Evolutionary conservation across 2,329 filamentous ascomycete species (phyloP), one percentile per base, ranked within the genome.

Genomic region (Diaporthe sp.): DNA sequence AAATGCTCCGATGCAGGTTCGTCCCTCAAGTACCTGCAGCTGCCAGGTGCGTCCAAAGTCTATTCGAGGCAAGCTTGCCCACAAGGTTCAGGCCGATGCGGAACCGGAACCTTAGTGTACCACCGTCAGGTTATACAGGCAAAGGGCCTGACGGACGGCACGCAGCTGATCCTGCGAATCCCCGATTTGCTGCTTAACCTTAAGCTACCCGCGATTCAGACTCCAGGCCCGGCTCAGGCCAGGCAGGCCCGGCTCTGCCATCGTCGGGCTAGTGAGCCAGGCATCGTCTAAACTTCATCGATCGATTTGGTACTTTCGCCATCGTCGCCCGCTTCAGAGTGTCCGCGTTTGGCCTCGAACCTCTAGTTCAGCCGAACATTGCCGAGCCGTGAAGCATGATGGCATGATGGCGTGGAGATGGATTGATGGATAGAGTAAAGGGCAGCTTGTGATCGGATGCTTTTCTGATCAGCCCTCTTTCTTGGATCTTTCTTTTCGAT

Each of bases 1-100:
- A 37, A 75, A 73, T 75, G 70, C 53, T 75, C 74, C 74, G 70
- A 75, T 39, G 74, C 70, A 73, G 53, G 74, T 69, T 68, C 74
- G 44, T 73, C 74, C 42, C 57, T 58, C 72, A 37, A 69, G 49
- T 73, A 57, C 72, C 59, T 73, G 72, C 72, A 73, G 72, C 57
- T 73, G 55, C 70, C 44, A 73, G 70, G 57, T 73, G 57, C 70
- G 72, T 68, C 72, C 51, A 65, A 49, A 62, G 44, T 53, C 70
- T 39, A 53, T 62, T 62, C 57, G 44, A 61, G 70, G 57, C 70
- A 72, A 72, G 57, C 44, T 72, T 62, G 34, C 68, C 51, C 69
- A 75, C 59, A 73, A 73, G 69, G 74, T 73, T 73, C 59, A 75
- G 44, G 74, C 69, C 58, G 69, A 65, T 53, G 59, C 51, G 59